Base-by-base conservation (phyloP, 192 early-diverging fungal genomes). In the Rhizophagus prolifer region DNA sequence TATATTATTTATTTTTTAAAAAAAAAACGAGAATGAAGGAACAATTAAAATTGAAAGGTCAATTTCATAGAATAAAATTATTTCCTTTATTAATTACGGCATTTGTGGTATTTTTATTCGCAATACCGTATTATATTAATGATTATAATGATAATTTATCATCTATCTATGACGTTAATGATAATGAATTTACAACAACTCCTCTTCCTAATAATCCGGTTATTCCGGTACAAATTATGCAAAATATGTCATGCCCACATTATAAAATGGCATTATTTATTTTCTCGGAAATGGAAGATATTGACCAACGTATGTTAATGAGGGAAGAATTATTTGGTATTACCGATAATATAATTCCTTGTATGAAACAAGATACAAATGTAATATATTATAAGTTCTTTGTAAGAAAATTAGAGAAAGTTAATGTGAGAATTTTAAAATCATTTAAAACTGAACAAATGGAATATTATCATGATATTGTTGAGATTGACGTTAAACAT, bases 261-360 rank as follows among this genome's bases (percentile, higher is more conserved):
- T 85, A 87, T 59, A 75, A 79, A 44, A 80, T 83, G n/a, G 60
- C 87, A 25, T 75, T 89, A 8, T 62, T 89, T 16, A 85, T 89
- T 61, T 79, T 79, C 9, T 85, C 88, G 21, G 75, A 76, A 46
- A 74, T 81, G 60, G 75, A 68, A 65, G 69, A 81, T 69, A 77
- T 84, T 2, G 71, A 76, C 28, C 82, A 85, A 25, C 81, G 88
- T 26, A 74, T 72, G 36, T 78, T 86, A 79, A 81, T 90, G 26
- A 86, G 88, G 19, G 79, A 86, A 72, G 79, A 73, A 4, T 72
- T 87, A 58, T 90, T 90, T 83, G 88, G 87, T 19, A 83, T 88
- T 36, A 65, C 76, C n/a, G 78, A 90, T 72, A 90, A 85, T 72
- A 44, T 88, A 8, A 72, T 81, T 59, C 88, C 84, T 10, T 90